Evolutionary conservation across 1,284 basidiomycete species (phyloP), one percentile per base, ranked within the genome.

Genomic region (Neonothopanus nambi): DNA sequence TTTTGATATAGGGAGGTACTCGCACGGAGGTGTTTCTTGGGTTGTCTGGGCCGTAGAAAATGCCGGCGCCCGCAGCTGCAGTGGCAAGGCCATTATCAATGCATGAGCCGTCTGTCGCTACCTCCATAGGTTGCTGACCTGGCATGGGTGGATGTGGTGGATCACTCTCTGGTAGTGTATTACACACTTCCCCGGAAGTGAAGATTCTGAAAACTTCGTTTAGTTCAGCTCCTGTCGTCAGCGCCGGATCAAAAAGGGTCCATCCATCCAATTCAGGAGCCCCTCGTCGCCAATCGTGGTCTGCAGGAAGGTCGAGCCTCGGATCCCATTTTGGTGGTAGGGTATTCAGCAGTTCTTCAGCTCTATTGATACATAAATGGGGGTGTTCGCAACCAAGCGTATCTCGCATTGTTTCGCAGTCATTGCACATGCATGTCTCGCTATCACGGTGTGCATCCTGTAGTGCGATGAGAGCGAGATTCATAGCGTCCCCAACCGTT

Each of bases 241-340:
- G 13, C 4, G 21, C 5, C 13, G 13, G n/a, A 15, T 47, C 20
- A 20, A 47, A 37, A n/a, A 20, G 4, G 1, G 7, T 20, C 21
- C 33, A 13, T 2, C 20, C 33, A 15, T 36, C 28, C 5, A 3
- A 4, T 3, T 8, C 17, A 4, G 45, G 5, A 36, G 2, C 20
- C 15, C 8, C 24, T 35, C 33, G 9, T n/a, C 36, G 15, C 17
- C 24, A n/a, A n/a, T 49, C 35, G 47, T 49, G 42, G 28, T 51
- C 38, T 23, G 41, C 40, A 33, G 48, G 48, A 7, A 42, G 39
- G 7, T 3, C 8, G 2, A 39, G 21, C 13, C 6, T 5, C 4
- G 48, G 48, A 20, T 51, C 28, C 48, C 48, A 51, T 23, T 51
- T 51, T 2, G 24, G 39, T 2, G 48, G 48, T 1, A 51, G 28